phyloP scores from a whole-genome alignment of 805 yeast species.

The Nakazawaea pomicola region DNA sequence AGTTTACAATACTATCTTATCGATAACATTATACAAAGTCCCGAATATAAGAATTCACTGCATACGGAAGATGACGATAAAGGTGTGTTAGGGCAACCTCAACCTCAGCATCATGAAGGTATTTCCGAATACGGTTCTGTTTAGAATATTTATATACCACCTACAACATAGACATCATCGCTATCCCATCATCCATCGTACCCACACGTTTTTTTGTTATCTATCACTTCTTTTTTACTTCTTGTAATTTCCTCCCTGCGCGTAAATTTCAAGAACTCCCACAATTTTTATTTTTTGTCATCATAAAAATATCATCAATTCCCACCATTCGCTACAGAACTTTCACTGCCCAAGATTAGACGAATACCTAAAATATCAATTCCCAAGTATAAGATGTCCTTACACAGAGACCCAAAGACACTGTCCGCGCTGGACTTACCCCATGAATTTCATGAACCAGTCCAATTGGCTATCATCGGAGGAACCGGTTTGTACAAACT shows the following conservation, averaged over 20 bases:
- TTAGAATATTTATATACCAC: background rate
- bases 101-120: background rate
- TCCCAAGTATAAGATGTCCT: conserved; percentile 4
- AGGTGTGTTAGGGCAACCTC: conserved; percentile 8
- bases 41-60: conserved; percentile 27
- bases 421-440: conserved; percentile 31
- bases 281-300: no score
- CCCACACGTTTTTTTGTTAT: no score
- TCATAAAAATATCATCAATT: no score
- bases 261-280: background rate
- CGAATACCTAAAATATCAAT: conserved; percentile 5
- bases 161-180: no score
- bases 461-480: conserved; percentile 86
- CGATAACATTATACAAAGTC: conserved; percentile 69
- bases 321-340: no score
- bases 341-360: conserved; percentile 1
- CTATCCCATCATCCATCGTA: no score
- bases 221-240: background rate
- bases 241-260: background rate
- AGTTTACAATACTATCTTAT: conserved; percentile 68
- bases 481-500: conserved; percentile 96
- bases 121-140: conserved; percentile 1
- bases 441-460: conserved; percentile 54
- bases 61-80: conserved; percentile 12
- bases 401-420: conserved; percentile 9